A percentile compares a stretch with the other conserved stretches of the same genome.
Conservation (phyloP, 108 stramenopile species). For the Pseudonitzschia multiseries region DNA sequence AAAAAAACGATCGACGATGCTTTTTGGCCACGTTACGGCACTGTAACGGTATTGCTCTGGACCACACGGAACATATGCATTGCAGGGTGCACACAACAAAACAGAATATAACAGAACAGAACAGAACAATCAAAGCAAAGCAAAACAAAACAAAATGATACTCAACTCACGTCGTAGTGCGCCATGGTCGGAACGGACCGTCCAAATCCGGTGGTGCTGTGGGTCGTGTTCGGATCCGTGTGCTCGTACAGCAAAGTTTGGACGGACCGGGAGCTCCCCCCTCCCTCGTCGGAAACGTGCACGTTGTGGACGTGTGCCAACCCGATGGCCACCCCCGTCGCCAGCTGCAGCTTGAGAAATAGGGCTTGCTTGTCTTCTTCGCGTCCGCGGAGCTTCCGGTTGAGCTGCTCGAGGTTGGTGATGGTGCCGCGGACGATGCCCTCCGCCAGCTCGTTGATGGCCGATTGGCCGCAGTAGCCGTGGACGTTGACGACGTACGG, state of each 20-base stretch:
- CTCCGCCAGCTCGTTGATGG: conserved; percentile 81
- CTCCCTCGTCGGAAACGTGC: conserved; percentile 31
- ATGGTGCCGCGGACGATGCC: conserved; percentile 50
- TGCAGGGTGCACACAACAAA: too few species aligned
- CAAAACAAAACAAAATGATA: too few species aligned
- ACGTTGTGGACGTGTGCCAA: conserved; percentile 76
- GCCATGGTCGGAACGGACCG: conserved; percentile 50
- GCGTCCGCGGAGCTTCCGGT: conserved; percentile 57
- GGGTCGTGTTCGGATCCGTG: conserved; percentile 2
- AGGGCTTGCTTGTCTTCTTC: conserved; percentile 45
- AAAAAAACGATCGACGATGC: too few species aligned
- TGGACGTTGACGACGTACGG: conserved; percentile 81
- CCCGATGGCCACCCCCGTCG: conserved; percentile 65
- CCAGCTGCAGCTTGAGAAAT: conserved; percentile 66
- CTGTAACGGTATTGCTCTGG: too few species aligned
- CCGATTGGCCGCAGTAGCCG: conserved; percentile 86
- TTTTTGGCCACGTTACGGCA: too few species aligned
- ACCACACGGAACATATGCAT: too few species aligned
- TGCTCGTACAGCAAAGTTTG: conserved; percentile 17
- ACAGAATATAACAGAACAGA: too few species aligned
- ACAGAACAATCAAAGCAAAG: too few species aligned
- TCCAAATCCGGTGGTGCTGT: conserved; percentile 6
- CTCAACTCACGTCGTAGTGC: conserved; percentile 68
- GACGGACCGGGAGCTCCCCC: not conserved
- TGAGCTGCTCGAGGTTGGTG: conserved; percentile 58